A percentile compares a stretch with the other conserved stretches of the same genome.
Conservation (phyloP, 1,139 yeast genomes). For the Blastobotrys indianensis region DNA sequence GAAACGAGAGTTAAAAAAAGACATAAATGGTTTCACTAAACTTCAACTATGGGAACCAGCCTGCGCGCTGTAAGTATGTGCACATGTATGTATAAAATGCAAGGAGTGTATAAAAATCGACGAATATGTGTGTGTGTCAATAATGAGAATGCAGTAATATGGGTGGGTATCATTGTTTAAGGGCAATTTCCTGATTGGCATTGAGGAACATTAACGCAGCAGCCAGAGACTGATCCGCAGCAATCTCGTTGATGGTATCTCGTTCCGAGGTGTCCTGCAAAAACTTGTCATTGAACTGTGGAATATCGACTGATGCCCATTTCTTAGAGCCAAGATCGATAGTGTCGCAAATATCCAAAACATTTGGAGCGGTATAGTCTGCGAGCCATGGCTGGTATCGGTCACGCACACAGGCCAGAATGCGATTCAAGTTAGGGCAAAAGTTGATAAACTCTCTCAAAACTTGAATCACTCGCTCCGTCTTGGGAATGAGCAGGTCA, state of each 20-base stretch:
- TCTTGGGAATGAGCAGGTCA: conserved; percentile 11
- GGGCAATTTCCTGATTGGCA: too few species aligned
- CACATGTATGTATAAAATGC: too few species aligned
- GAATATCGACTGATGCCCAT: conserved; percentile 3
- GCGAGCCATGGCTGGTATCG: background rate
- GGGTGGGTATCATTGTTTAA: too few species aligned
- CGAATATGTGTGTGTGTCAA: too few species aligned
- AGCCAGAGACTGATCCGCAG: conserved; percentile 2
- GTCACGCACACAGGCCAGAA: conserved; percentile 5
- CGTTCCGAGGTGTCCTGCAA: conserved; percentile 1
- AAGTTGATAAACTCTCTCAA: conserved; percentile 5
- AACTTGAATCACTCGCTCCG: conserved; percentile 6
- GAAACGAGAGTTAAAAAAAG: too few species aligned
- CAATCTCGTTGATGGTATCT: background rate
- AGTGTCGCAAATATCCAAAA: background rate
- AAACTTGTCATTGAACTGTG: conserved; percentile 2
- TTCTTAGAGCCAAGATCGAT: background rate
- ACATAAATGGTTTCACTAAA: too few species aligned
- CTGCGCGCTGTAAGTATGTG: too few species aligned
- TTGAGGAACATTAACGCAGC: conserved; percentile 8
- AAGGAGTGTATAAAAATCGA: too few species aligned
- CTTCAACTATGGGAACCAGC: too few species aligned
- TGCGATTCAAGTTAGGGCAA: conserved; percentile 6
- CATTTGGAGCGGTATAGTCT: background rate
- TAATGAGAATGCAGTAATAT: too few species aligned